Conservation (phyloP, 768 basidiomycete genomes). For the Mycena epipterygia region DNA sequence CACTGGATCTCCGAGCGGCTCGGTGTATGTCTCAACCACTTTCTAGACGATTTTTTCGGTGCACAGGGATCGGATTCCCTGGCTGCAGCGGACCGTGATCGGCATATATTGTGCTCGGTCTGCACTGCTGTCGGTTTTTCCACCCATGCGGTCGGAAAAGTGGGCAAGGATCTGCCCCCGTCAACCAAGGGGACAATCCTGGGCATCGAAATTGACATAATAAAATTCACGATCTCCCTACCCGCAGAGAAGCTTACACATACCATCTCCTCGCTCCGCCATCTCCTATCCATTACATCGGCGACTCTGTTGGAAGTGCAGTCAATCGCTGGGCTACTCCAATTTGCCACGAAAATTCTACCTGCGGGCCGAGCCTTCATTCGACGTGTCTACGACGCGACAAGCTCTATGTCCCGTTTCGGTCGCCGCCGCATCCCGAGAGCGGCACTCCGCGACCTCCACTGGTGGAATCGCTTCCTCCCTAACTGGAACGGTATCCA, state of each 20-base stretch:
- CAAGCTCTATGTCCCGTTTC: background rate
- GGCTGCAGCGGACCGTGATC: background rate
- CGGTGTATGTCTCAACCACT: background rate
- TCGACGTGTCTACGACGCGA: slow-evolving; percentile 1
- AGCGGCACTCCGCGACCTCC: background rate
- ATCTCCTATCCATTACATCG: background rate
- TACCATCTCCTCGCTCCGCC: background rate
- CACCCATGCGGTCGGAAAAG: background rate
- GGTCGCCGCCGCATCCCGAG: background rate
- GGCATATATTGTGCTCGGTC: background rate
- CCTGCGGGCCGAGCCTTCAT: background rate
- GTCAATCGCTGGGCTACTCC: background rate
- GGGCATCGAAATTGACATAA: slow-evolving; percentile 6
- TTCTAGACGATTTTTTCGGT: slow-evolving; percentile 8
- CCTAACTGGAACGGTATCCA: slow-evolving; percentile 18
- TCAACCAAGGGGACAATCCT: background rate
- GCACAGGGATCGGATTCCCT: background rate
- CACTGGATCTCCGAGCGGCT: slow-evolving; percentile 12
- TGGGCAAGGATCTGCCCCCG: background rate
- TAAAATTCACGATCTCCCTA: background rate
- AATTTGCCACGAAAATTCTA: slow-evolving; percentile 3
- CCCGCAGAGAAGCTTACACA: slow-evolving; percentile 1
- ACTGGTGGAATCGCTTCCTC: slow-evolving; percentile 9
- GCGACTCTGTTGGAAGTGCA: background rate
- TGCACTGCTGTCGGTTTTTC: background rate